phyloP scores from a whole-genome alignment of 2,329 filamentous ascomycete genomes.

The Capronia americana region DNA sequence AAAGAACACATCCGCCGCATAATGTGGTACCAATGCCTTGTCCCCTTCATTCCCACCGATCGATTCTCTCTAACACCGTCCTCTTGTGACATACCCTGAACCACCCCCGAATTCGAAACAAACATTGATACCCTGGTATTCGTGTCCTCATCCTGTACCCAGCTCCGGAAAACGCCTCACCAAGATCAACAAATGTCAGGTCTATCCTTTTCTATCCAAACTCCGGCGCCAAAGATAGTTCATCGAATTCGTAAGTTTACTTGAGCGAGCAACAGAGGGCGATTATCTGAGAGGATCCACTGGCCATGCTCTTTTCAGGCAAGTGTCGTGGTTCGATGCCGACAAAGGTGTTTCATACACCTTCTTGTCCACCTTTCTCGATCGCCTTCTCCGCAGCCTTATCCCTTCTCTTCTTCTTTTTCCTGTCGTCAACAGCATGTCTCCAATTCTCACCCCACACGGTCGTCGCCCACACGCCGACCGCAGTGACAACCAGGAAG shows the following conservation, averaged over 20 bases:
- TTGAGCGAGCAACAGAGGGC: background rate
- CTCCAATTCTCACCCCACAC: slow-evolving; percentile 61
- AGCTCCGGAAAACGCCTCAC: background rate
- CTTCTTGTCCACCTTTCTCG: slow-evolving; percentile 23
- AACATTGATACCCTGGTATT: background rate
- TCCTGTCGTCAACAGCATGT: slow-evolving; percentile 59
- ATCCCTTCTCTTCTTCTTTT: slow-evolving; percentile 47
- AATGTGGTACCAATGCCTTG: background rate
- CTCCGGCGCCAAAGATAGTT: background rate
- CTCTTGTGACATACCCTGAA: background rate
- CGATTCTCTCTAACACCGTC: background rate
- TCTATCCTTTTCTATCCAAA: background rate
- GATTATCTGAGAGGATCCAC: too few relatives aligned
- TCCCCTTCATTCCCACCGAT: background rate
- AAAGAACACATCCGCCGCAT: background rate
- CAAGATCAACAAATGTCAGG: background rate
- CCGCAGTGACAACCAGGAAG: slow-evolving; percentile 60
- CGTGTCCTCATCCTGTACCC: background rate
- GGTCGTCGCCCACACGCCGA: slow-evolving; percentile 57
- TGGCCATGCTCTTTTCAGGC: background rate
- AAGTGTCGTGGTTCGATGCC: background rate
- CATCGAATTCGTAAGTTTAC: background rate
- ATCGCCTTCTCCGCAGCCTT: slow-evolving; percentile 34
- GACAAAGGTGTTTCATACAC: slow-evolving; percentile 6
- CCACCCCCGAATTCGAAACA: background rate